phyloP scores from a whole-genome alignment of 2,329 filamentous ascomycete genomes.

The Arthrobotrys musiformis region DNA sequence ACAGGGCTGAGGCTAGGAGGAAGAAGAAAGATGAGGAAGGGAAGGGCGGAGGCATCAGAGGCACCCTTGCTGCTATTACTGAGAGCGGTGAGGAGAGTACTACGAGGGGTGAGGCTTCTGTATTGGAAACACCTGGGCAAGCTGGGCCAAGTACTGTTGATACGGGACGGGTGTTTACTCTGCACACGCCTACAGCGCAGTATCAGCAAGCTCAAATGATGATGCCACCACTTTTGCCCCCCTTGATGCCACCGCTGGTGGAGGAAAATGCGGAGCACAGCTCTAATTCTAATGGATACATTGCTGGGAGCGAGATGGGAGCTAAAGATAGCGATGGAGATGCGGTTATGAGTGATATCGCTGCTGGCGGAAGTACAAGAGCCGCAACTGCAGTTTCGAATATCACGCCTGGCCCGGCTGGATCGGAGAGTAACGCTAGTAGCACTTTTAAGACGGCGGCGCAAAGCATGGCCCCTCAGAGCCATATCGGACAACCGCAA shows the following conservation, averaged over 20 bases:
- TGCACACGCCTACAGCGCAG: slow-evolving; percentile 8
- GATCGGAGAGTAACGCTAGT: slow-evolving; percentile 53
- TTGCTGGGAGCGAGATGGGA: slow-evolving; percentile 41
- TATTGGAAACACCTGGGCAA: slow-evolving; percentile 7
- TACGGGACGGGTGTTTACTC: slow-evolving; percentile 10
- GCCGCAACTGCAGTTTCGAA: slow-evolving; percentile 8
- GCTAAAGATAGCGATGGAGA: slow-evolving; percentile 52
- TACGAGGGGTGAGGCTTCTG: slow-evolving; percentile 15
- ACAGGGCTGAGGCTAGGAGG: slow-evolving; percentile 80
- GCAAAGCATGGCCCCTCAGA: slow-evolving; percentile 65
- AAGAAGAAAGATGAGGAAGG: slow-evolving; percentile 71
- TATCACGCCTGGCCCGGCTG: background rate
- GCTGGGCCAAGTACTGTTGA: slow-evolving; percentile 15
- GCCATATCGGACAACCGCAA: slow-evolving; percentile 64
- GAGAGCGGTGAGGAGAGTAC: slow-evolving; percentile 38
- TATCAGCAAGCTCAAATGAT: slow-evolving; percentile 48
- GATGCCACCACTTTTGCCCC: slow-evolving; percentile 11
- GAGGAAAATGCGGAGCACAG: slow-evolving; percentile 32
- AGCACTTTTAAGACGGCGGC: slow-evolving; percentile 67
- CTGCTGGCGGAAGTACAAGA: slow-evolving; percentile 19
- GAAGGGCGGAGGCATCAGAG: slow-evolving; percentile 61
- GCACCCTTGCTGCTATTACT: slow-evolving; percentile 55
- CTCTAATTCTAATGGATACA: slow-evolving; percentile 47
- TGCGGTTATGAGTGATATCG: slow-evolving; percentile 53
- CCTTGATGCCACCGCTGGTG: slow-evolving; percentile 30